These are phyloP conservation scores for Erysiphe pisi DNA, from an alignment of 2,329 filamentous ascomycete species.

Conservation along the genomic window DNA sequence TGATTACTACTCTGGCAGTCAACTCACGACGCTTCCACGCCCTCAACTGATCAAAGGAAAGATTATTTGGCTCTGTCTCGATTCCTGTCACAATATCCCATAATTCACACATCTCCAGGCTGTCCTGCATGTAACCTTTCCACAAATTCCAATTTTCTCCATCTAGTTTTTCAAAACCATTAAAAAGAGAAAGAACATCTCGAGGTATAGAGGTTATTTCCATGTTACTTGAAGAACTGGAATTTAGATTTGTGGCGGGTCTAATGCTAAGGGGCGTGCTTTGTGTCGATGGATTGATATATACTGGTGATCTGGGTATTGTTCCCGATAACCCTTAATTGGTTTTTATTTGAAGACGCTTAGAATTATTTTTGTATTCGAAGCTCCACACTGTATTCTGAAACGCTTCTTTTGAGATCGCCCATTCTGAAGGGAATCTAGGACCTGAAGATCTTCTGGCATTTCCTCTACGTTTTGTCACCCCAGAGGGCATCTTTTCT, in stretches of 20 bases:
- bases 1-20: constrained; percentile 20
- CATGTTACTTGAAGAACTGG: not conserved
- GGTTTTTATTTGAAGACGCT: not conserved
- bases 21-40: too few relatives aligned
- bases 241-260: not conserved
- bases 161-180: not conserved
- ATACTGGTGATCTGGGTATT: not conserved
- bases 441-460: not conserved
- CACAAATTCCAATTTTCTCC: not conserved
- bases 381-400: not conserved
- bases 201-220: not conserved
- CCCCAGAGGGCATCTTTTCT: not conserved
- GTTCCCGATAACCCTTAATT: not conserved
- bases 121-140: constrained; percentile 17
- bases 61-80: not conserved
- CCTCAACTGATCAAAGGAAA: too few relatives aligned
- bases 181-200: constrained; percentile 9
- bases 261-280: not conserved
- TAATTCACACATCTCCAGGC: not conserved
- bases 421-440: not conserved
- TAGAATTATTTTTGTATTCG: not conserved
- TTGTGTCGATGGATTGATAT: not conserved
- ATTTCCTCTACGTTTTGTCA: constrained; percentile 18
- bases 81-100: constrained; percentile 22
- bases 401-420: constrained; percentile 6